Conservation (phyloP, 495 filamentous ascomycete genomes). For the Hypoxylon subgilvum region DNA sequence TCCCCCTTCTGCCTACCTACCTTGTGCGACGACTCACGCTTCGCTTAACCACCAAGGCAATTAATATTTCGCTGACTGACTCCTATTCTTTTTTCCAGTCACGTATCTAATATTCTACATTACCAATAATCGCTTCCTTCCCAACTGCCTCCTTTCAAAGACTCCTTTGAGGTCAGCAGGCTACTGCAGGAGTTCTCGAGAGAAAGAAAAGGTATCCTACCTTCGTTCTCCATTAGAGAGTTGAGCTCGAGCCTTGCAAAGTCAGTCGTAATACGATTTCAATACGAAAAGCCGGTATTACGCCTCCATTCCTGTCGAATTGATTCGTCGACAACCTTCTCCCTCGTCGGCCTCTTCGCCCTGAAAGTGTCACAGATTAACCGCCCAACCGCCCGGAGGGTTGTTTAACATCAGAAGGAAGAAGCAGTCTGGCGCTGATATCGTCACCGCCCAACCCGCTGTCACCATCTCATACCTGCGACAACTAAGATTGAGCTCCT, state of each 20-base stretch:
- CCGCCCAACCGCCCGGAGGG: slow-evolving; percentile 7
- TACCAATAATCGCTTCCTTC: slow-evolving; percentile 43
- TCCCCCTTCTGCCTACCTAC: slow-evolving; percentile 1
- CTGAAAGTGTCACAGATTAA: slow-evolving; percentile 21
- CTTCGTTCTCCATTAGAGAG: slow-evolving; percentile 36
- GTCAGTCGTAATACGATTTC: slow-evolving; percentile 26
- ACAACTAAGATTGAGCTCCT: neutral
- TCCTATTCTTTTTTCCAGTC: slow-evolving; percentile 37
- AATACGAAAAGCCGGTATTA: slow-evolving; percentile 38
- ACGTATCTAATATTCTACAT: slow-evolving; percentile 39
- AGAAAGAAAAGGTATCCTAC: slow-evolving; percentile 40
- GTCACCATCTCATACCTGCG: slow-evolving; percentile 10
- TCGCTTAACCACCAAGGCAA: slow-evolving; percentile 14
- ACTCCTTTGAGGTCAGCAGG: slow-evolving; percentile 92
- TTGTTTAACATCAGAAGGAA: slow-evolving; percentile 7
- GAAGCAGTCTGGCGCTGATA: slow-evolving; percentile 4
- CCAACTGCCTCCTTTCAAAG: slow-evolving; percentile 50
- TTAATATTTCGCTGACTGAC: slow-evolving; percentile 40
- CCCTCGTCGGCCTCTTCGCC: slow-evolving; percentile 26
- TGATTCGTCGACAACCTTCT: slow-evolving; percentile 25
- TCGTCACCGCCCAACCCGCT: neutral
- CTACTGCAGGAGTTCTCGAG: slow-evolving; percentile 79
- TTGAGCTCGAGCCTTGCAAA: slow-evolving; percentile 40
- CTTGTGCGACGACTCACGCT: slow-evolving; percentile 5
- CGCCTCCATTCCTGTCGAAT: slow-evolving; percentile 49